Evolutionary conservation across 2,329 filamentous ascomycete genomes (phyloP), one percentile per base, ranked within the genome.

Genomic region (Macroventuria anomochaeta): DNA sequence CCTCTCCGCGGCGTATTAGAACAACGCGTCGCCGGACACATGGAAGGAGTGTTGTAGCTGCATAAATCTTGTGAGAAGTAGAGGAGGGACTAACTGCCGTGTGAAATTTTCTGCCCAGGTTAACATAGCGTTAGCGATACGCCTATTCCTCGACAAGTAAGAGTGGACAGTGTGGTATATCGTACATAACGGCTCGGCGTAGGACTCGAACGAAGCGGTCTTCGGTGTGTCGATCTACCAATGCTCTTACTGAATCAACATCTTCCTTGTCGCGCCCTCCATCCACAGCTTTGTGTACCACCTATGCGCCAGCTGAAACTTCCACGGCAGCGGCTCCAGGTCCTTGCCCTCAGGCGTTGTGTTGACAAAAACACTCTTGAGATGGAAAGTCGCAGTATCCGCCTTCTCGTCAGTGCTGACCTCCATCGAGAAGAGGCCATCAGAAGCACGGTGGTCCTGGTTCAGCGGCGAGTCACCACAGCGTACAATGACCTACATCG

Each of bases 221-320:
- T 12, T 29, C 34, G 20, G 11, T 4, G 4, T 15, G 11, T 33
- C 13, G 13, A 29, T 26, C 20, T 8, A 15, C 8, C 2, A 21
- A n/a, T n/a, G 7, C 7, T 18, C 25, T 25, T 38, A 54, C 34
- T 54, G 44, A 10, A n/a, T 40, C 57, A 75, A 46, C 58, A 76
- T 42, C 42, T 73, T 75, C 55, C 73, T 57, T 5, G 74, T 73
- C 28, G 72, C 73, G 15, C 73, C 72, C 61, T 76, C 74, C 73
- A 76, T 75, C 74, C 72, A 76, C 18, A 76, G 58, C 61, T 76
- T 75, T 0, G 72, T 73, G 34, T 76, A 76, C 61, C 68, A 61
- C 33, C 69, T 61, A 57, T 76, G 74, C 36, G 63, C 52, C 25
- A 67, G 59, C 50, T 73, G 66, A 39, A 76, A 68, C 6, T 46